These are phyloP conservation scores for Sporothrix variecibatus DNA, from an alignment of 2,329 filamentous ascomycete species.

Conservation along the genomic window DNA sequence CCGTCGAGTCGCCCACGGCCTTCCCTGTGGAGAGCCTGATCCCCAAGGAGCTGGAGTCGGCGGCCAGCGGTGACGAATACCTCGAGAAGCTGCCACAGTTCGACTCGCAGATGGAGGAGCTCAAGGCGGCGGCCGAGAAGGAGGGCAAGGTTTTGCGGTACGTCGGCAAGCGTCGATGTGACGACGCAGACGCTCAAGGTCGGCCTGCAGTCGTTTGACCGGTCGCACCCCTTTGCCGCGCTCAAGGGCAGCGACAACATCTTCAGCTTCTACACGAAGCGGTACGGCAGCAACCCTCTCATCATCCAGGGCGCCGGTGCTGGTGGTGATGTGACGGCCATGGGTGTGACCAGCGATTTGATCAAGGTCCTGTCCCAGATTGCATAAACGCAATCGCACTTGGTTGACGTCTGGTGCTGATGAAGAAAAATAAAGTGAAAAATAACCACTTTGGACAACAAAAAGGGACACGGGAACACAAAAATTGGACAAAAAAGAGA, in stretches of 20 bases:
- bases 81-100: slow-evolving; percentile 76
- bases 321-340: slow-evolving; percentile 92
- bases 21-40: slow-evolving; percentile 96
- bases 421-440: background rate
- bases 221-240: slow-evolving; percentile 85
- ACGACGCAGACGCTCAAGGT: slow-evolving; percentile 82
- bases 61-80: slow-evolving; percentile 80
- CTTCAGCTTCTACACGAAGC: slow-evolving; percentile 96
- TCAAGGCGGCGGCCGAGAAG: slow-evolving; percentile 81
- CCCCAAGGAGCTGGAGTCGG: slow-evolving; percentile 78
- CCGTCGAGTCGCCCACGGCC: slow-evolving; percentile 77
- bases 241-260: slow-evolving; percentile 98
- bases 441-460: background rate
- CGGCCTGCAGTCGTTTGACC: slow-evolving; percentile 85
- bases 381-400: slow-evolving; percentile 37
- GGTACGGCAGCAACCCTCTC: slow-evolving; percentile 86
- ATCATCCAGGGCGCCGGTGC: slow-evolving; percentile 95
- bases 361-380: slow-evolving; percentile 82
- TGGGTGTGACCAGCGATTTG: slow-evolving; percentile 94
- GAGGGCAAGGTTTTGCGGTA: slow-evolving; percentile 92
- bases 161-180: slow-evolving; percentile 91
- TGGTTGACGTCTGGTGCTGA: background rate
- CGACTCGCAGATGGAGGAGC: slow-evolving; percentile 85
- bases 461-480: background rate
- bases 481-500: slow-evolving; percentile 5